Evolutionary conservation across 192 early-diverging fungal genomes (phyloP), one percentile per base, ranked within the genome.

Genomic region (Podila epicladia): DNA sequence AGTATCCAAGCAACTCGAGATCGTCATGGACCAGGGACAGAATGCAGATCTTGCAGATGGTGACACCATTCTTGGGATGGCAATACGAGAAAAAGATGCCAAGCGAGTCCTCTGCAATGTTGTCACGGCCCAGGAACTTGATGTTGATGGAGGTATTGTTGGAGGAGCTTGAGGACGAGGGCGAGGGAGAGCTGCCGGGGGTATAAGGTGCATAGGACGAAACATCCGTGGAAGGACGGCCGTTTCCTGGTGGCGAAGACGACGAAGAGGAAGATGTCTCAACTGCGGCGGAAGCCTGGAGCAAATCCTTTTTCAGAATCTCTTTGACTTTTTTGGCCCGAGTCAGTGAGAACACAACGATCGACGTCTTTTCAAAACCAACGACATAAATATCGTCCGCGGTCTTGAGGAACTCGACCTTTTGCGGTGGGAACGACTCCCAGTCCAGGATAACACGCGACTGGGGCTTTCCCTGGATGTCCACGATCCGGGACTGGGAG

Each of bases 51-150:
- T 80, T 72, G 50, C 77, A 80, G 26, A 80, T 73, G 11, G 77
- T 65, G 32, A 49, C 57, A 15, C 77, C 77, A 5, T 80, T 68
- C 22, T 62, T 62, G 8, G 77, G 77, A 48, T 80, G 77, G 55
- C 24, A 50, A 35, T 80, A 80, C 48, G 70, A 72, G 45, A 80
- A 80, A 41, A 80, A 80, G 35, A 80, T 59, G 1, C 77, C 77
- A 3, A 80, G 37, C 24, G 77, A 80, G 33, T 73, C 71, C 3
- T 69, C 77, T 7, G 77, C 77, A 22, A 80, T 51, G 35, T 41
- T 69, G 41, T 80, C 77, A 2, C 77, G 60, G 0, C 77, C 77
- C 45, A 80, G 37, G 58, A 72, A 80, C 49, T 80, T 80, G 67
- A 80, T 80, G 17, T 28, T 61, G 59, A 26, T 61, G 22, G 59